Evolutionary conservation across 495 filamentous ascomycete genomes (phyloP).

Genomic region (Hapsidospora chrysogenum): DNA sequence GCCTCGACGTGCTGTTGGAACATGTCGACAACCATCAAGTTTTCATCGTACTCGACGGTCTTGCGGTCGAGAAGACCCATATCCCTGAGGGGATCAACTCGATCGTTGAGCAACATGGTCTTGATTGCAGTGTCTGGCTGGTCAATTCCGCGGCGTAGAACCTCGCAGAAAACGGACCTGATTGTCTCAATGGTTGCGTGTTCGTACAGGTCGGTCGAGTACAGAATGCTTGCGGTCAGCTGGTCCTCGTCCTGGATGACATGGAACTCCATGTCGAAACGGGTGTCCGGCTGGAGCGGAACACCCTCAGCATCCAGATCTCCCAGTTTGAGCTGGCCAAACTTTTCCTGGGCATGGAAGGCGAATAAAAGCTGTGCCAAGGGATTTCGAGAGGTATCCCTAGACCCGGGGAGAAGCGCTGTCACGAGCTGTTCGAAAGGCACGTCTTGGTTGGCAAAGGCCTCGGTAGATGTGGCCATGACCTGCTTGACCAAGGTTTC

Average conservation of each 20-base stretch:
- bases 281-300: slow-evolving; percentile 1
- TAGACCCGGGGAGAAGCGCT: slow-evolving; percentile 3
- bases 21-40: slow-evolving; percentile 5
- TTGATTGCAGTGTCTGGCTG: slow-evolving; percentile 3
- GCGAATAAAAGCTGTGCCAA: slow-evolving; percentile 5
- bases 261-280: slow-evolving; percentile 7
- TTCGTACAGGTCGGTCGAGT: slow-evolving; percentile 4
- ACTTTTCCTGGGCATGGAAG: slow-evolving; percentile 6
- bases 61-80: slow-evolving; percentile 3
- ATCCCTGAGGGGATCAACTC: background rate
- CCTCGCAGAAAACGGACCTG: slow-evolving; percentile 1
- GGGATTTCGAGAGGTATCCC: slow-evolving; percentile 6
- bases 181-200: slow-evolving; percentile 2
- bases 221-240: slow-evolving; percentile 3
- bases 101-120: slow-evolving; percentile 2
- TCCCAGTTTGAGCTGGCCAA: slow-evolving; percentile 5
- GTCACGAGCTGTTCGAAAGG: slow-evolving; percentile 6
- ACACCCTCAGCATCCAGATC: slow-evolving; percentile 4
- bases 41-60: slow-evolving; percentile 1
- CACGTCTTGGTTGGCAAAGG: slow-evolving; percentile 6
- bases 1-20: slow-evolving; percentile 4
- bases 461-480: slow-evolving; percentile 1
- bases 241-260: slow-evolving; percentile 2
- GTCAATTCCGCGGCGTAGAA: slow-evolving; percentile 3
- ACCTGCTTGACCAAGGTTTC: slow-evolving; percentile 6